Evolutionary conservation across 2,329 filamentous ascomycete genomes (phyloP), one percentile per base, ranked within the genome.

Genomic region (Endoconidiophora polonica): DNA sequence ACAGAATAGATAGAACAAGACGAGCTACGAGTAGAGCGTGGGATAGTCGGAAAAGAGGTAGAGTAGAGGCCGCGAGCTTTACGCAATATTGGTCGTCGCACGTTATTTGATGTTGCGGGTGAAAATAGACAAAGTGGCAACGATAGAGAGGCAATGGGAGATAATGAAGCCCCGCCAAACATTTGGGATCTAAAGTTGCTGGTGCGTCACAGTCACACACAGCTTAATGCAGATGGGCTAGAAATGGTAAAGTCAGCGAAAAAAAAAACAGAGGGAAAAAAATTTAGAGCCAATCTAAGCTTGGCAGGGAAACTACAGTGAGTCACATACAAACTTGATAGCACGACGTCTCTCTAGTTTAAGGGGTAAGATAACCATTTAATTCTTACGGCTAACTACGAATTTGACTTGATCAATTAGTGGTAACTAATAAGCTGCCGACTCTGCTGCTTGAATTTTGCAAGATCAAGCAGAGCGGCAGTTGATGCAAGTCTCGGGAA

Each of bases 91-190:
- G 29, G 29, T 12, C 29, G 29, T 7, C 29, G 9, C 29, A 12
- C 29, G 29, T 33, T 12, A 12, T 33, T 33, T 2, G 9, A 9
- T 33, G 29, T 33, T 33, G 29, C 12, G 29, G 29, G 12, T 33
- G 29, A 7, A 43, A 22, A 16, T 26, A 26, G 20, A 45, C 26
- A 22, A 40, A 48, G 37, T 18, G 46, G 38, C 23, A 10, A 49
- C 14, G 36, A 23, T 39, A 22, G 9, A 43, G 48, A 38, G 18
- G 33, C 41, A 14, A 22, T 23, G 23, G 44, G 9, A 33, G 38
- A 37, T 46, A 18, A 16, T 38, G 40, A 44, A 49, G 48, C 48
- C 41, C 48, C 41, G 41, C 48, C 41, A 49, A 49, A 49, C 41
- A 49, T 49, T 49, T 49, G 48, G 24, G 14, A 24, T 46, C 41